These are phyloP conservation scores for Brettanomyces bruxellensis DNA, from an alignment of 805 yeast species.

Conservation along the genomic window DNA sequence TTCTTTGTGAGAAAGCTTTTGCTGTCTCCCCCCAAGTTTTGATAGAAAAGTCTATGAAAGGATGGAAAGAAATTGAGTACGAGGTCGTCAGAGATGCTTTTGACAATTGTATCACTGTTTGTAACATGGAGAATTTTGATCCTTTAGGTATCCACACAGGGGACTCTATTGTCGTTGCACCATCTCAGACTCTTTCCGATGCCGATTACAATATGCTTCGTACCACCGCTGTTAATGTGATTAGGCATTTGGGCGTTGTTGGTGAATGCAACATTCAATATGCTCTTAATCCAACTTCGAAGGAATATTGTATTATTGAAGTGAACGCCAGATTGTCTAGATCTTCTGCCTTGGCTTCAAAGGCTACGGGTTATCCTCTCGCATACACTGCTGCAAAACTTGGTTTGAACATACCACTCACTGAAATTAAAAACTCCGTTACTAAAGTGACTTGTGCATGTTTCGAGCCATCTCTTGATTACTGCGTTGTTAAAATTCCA, in stretches of 20 bases:
- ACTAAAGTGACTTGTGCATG: constrained; percentile 92
- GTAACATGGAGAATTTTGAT: constrained; percentile 98
- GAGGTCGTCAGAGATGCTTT: constrained; percentile 97
- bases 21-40: constrained; percentile 94
- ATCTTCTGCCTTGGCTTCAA: constrained; percentile 97
- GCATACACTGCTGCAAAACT: constrained; percentile 97
- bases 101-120: constrained; percentile 96
- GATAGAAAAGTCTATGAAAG: constrained; percentile 95
- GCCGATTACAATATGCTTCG: constrained; percentile 97
- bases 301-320: constrained; percentile 95
- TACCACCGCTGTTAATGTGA: constrained; percentile 94
- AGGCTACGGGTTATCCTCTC: constrained; percentile 97
- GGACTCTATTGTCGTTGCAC: constrained; percentile 98
- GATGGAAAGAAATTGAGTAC: constrained; percentile 98
- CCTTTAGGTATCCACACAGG: constrained; percentile 99
- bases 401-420: constrained; percentile 86
- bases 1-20: constrained; percentile 82
- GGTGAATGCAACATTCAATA: constrained; percentile 99
- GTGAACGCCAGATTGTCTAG: constrained; percentile 96
- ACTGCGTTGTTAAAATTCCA: constrained; percentile 95
- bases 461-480: constrained; percentile 95
- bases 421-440: constrained; percentile 86
- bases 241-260: constrained; percentile 95
- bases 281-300: constrained; percentile 86
- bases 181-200: constrained; percentile 93